Conservation (phyloP, 2,329 filamentous ascomycete genomes). For the Cladosporium sp. region DNA sequence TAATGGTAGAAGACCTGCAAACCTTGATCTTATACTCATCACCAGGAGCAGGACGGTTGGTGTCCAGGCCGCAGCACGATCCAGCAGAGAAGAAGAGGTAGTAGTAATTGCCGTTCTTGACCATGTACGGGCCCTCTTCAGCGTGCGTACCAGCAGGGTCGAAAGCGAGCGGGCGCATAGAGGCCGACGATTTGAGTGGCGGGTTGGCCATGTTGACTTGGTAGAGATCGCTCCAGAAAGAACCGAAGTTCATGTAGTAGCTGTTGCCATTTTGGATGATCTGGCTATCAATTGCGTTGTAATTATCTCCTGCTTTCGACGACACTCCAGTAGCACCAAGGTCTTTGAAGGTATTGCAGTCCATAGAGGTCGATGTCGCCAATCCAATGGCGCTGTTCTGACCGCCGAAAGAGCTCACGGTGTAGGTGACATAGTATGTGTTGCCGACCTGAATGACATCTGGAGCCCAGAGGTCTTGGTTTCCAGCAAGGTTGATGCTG, state of each 20-base stretch:
- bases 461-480: conserved; percentile 56
- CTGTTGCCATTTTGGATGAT: conserved; percentile 40
- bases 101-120: conserved; percentile 53
- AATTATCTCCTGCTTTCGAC: conserved; percentile 35
- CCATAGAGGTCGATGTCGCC: conserved; percentile 47
- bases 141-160: conserved; percentile 49
- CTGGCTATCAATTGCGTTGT: conserved; percentile 52
- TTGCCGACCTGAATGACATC: conserved; percentile 56
- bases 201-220: conserved; percentile 48
- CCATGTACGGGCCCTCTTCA: conserved; percentile 55
- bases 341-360: conserved; percentile 58
- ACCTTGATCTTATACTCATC: conserved; percentile 64
- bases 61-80: conserved; percentile 59
- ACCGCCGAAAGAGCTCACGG: conserved; percentile 58
- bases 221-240: conserved; percentile 65
- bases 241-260: conserved; percentile 59
- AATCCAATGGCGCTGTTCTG: conserved; percentile 61
- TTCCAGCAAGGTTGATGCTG: conserved; percentile 39
- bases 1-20: conserved; percentile 53
- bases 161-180: conserved; percentile 49
- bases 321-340: conserved; percentile 54
- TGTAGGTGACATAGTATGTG: conserved; percentile 63
- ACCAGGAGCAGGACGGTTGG: conserved; percentile 48
- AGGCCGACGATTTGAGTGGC: conserved; percentile 32
- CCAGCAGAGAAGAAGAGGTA: conserved; percentile 63